A percentile compares a stretch with the other conserved stretches of the same genome.
Conservation (phyloP, 2,329 filamentous ascomycete species). For the Dactylonectria estremocensis region DNA sequence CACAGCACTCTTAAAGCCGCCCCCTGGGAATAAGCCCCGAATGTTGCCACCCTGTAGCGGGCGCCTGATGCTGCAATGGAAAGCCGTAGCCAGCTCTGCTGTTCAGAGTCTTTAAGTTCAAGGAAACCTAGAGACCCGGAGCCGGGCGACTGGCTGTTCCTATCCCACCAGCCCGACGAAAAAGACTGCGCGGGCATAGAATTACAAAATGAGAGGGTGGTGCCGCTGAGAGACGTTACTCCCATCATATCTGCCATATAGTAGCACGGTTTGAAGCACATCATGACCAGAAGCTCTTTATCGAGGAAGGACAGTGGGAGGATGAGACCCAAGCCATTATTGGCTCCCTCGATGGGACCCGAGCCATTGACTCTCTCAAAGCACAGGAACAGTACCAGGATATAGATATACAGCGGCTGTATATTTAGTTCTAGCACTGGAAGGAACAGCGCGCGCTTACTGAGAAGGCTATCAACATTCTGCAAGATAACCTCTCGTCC, state of each 20-base stretch:
- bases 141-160: conserved; percentile 10
- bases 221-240: conserved; percentile 9
- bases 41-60: conserved; percentile 9
- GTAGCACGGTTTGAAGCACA: conserved; percentile 6
- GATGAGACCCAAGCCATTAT: conserved; percentile 5
- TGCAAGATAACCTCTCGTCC: conserved; percentile 9
- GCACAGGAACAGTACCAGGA: conserved; percentile 8
- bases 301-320: conserved; percentile 12
- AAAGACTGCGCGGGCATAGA: not conserved
- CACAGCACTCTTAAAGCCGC: not conserved
- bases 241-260: conserved; percentile 5
- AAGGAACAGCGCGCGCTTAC: conserved; percentile 9
- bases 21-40: conserved; percentile 1
- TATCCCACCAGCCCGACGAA: conserved; percentile 5
- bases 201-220: conserved; percentile 10
- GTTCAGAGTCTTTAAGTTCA: conserved; percentile 1
- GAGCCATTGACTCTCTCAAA: conserved; percentile 6
- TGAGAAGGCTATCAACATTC: conserved; percentile 8
- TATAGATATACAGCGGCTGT: conserved; percentile 3
- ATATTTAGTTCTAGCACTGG: conserved; percentile 8
- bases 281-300: conserved; percentile 8
- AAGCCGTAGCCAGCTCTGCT: conserved; percentile 7
- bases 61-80: conserved; percentile 10
- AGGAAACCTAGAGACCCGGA: conserved; percentile 7
- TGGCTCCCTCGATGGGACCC: conserved; percentile 1